Conservation (phyloP, 2,329 filamentous ascomycete species). For the Neopestalotiopsis sp. region DNA sequence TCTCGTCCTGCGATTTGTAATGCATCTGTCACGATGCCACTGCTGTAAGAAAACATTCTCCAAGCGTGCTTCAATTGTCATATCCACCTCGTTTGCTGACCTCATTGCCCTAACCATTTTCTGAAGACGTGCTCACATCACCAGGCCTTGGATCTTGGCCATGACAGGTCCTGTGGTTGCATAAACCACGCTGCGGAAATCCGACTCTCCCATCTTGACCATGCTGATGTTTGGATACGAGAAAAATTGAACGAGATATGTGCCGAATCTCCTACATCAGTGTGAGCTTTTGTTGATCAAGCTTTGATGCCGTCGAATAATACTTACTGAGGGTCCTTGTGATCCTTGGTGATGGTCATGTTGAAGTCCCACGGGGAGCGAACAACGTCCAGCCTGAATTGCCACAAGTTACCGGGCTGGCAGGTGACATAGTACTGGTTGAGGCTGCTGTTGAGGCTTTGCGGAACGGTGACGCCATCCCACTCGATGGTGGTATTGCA, state of each 20-base stretch:
- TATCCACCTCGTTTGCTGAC: no score
- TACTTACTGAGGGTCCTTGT: conserved; percentile 17
- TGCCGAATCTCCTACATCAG: neutral
- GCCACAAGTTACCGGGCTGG: conserved; percentile 17
- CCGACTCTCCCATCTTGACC: conserved; percentile 6
- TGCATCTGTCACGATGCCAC: neutral
- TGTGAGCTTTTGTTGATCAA: neutral
- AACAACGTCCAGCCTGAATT: conserved; percentile 15
- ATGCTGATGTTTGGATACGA: conserved; percentile 14
- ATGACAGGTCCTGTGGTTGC: conserved; percentile 6
- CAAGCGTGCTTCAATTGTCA: no score
- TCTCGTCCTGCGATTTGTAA: no score
- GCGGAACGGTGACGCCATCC: conserved; percentile 26
- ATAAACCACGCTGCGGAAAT: conserved; percentile 14
- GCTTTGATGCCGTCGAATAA: neutral
- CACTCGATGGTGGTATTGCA: conserved; percentile 29
- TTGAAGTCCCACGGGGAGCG: conserved; percentile 13
- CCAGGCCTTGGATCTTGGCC: conserved; percentile 14
- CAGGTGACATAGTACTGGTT: conserved; percentile 19
- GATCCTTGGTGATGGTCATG: conserved; percentile 10
- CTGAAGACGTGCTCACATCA: neutral
- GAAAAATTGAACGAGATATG: conserved; percentile 11
- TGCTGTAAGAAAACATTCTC: neutral
- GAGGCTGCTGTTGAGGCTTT: conserved; percentile 34
- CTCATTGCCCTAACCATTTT: no score